Evolutionary conservation across 192 early-diverging fungal species (phyloP).

Genomic region (Geosiphon pyriformis): DNA sequence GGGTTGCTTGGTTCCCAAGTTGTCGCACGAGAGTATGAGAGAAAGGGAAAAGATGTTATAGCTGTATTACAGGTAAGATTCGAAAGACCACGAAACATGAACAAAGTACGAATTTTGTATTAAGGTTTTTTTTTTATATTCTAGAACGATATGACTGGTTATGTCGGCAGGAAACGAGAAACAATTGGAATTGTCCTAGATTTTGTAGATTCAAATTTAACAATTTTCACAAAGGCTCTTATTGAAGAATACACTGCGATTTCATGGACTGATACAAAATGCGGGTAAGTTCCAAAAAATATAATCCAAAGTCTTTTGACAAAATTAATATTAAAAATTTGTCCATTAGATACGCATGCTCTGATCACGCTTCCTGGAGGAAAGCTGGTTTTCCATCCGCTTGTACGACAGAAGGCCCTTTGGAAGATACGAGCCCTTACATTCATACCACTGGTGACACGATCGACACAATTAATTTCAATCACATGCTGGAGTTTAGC

Average conservation of each 20-base stretch:
- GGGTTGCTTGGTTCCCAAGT: slow-evolving; percentile 86
- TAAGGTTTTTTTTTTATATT: no score
- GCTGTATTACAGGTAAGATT: slow-evolving; percentile 81
- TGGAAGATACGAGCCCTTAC: slow-evolving; percentile 66
- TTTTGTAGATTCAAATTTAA: slow-evolving; percentile 61
- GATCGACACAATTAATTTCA: slow-evolving; percentile 69
- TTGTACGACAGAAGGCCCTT: slow-evolving; percentile 71
- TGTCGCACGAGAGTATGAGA: slow-evolving; percentile 65
- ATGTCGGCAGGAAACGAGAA: slow-evolving; percentile 52
- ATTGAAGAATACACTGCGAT: slow-evolving; percentile 61
- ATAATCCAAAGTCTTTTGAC: background rate
- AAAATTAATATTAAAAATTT: no score
- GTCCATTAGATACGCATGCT: slow-evolving; percentile 40
- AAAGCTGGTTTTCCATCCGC: slow-evolving; percentile 77
- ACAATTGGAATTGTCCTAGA: slow-evolving; percentile 80
- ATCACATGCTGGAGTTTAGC: slow-evolving; percentile 85
- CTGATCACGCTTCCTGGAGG: slow-evolving; percentile 91
- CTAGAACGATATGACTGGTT: slow-evolving; percentile 91
- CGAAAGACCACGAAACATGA: no score
- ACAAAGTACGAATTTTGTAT: no score
- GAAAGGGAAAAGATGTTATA: slow-evolving; percentile 49
- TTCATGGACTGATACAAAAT: slow-evolving; percentile 65
- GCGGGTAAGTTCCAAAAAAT: slow-evolving; percentile 75
- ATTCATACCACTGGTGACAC: slow-evolving; percentile 81
- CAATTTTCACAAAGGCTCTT: slow-evolving; percentile 47